A percentile compares a stretch with the other conserved stretches of the same genome.
phyloP scores from a whole-genome alignment of 2,329 filamentous ascomycete species.

The Drechmeria coniospora region DNA sequence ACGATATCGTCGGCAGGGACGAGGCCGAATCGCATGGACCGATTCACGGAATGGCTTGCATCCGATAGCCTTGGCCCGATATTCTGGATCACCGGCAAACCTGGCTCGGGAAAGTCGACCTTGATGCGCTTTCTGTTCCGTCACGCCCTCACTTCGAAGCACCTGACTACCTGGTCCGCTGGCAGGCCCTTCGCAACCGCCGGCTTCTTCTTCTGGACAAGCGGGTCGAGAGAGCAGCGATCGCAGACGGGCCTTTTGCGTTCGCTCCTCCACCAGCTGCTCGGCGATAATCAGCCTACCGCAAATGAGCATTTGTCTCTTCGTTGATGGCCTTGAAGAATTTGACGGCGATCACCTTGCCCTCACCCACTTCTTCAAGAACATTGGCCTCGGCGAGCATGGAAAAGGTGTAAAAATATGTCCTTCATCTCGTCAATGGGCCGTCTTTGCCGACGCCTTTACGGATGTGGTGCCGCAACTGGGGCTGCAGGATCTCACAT shows the following conservation, averaged over 20 bases:
- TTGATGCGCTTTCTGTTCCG: slow-evolving; percentile 23
- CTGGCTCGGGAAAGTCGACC: slow-evolving; percentile 31
- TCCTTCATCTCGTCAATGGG: slow-evolving; percentile 17
- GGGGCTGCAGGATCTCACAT: slow-evolving; percentile 12
- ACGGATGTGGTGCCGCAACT: slow-evolving; percentile 10
- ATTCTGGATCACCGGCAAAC: slow-evolving; percentile 24
- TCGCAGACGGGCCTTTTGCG: slow-evolving; percentile 21
- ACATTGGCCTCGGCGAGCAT: slow-evolving; percentile 6
- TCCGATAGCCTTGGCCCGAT: slow-evolving; percentile 8
- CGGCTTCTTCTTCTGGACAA: slow-evolving; percentile 30
- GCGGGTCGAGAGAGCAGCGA: slow-evolving; percentile 20
- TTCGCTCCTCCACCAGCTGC: slow-evolving; percentile 20
- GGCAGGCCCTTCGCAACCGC: slow-evolving; percentile 14
- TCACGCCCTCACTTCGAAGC: slow-evolving; percentile 6
- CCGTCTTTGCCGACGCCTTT: slow-evolving; percentile 12
- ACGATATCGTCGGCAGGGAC: background rate
- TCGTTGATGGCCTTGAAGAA: slow-evolving; percentile 19
- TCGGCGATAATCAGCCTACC: slow-evolving; percentile 10
- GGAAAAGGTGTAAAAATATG: slow-evolving; percentile 14
- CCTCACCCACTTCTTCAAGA: slow-evolving; percentile 14
- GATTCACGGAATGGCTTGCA: slow-evolving; percentile 14
- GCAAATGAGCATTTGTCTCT: slow-evolving; percentile 11
- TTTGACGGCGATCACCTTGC: slow-evolving; percentile 15
- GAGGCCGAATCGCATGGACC: slow-evolving; percentile 4
- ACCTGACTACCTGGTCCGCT: slow-evolving; percentile 12